These are phyloP conservation scores for Paralagenidium karlingii DNA, from an alignment of 352 stramenopile species.

Conservation along the genomic window DNA sequence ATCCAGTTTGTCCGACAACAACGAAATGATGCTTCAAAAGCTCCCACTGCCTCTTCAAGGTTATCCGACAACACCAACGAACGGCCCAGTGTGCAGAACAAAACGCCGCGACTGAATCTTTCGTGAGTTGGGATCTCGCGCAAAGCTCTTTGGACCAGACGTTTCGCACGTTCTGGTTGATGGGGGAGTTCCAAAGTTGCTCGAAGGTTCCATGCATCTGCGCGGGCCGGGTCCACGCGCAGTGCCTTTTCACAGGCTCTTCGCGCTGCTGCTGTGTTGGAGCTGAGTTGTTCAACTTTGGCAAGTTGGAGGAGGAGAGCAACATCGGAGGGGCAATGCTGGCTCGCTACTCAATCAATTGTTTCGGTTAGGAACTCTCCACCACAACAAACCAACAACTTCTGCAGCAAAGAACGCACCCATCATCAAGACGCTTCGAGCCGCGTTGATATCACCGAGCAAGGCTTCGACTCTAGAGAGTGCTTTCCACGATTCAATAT, in stretches of 20 bases:
- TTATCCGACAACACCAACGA: constrained; percentile 53
- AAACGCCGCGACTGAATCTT: constrained; percentile 72
- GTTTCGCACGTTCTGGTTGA: constrained; percentile 47
- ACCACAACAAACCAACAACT: background rate
- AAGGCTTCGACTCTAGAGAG: constrained; percentile 50
- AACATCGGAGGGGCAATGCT: constrained; percentile 54
- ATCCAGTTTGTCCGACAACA: constrained; percentile 66
- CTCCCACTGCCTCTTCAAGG: constrained; percentile 56
- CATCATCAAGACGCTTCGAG: constrained; percentile 46
- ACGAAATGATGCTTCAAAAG: constrained; percentile 76
- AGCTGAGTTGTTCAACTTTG: constrained; percentile 70
- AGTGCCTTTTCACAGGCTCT: constrained; percentile 60
- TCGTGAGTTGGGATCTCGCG: constrained; percentile 53
- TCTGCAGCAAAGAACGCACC: constrained; percentile 13
- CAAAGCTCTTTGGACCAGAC: constrained; percentile 65
- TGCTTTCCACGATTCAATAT: constrained; percentile 51
- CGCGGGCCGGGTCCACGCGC: constrained; percentile 44
- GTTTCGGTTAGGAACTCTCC: too few species aligned
- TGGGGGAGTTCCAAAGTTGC: constrained; percentile 56
- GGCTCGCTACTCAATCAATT: constrained; percentile 8
- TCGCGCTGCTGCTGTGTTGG: constrained; percentile 41
- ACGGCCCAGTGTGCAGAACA: constrained; percentile 77
- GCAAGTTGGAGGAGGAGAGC: constrained; percentile 58
- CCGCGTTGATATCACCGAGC: constrained; percentile 43
- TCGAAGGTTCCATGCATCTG: constrained; percentile 71